Conservation (phyloP, 768 basidiomycete species). For the Mycena albidolilacea region DNA sequence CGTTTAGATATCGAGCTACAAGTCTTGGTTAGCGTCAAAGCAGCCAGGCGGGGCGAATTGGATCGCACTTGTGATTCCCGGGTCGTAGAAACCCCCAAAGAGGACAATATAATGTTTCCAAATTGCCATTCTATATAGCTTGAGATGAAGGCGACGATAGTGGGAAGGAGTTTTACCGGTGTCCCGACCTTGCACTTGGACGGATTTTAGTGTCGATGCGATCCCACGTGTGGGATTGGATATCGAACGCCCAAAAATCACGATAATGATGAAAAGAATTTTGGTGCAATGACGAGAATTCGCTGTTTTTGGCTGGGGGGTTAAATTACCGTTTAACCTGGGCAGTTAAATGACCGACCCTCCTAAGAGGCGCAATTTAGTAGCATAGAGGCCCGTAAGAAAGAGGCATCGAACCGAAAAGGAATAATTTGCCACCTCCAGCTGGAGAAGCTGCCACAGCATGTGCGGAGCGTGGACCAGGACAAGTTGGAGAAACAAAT, state of each 20-base stretch:
- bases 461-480: slow-evolving; percentile 91
- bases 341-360: slow-evolving; percentile 21
- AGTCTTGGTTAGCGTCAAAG: not conserved
- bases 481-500: slow-evolving; percentile 87
- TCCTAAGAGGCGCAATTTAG: slow-evolving; percentile 7
- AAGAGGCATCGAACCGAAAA: slow-evolving; percentile 69
- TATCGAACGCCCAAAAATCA: slow-evolving; percentile 91
- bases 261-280: slow-evolving; percentile 84
- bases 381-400: not conserved
- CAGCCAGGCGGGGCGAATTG: not conserved
- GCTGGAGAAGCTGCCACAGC: slow-evolving; percentile 81
- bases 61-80: slow-evolving; percentile 80
- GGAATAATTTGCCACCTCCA: slow-evolving; percentile 89
- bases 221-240: slow-evolving; percentile 86
- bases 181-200: slow-evolving; percentile 87
- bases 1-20: slow-evolving; percentile 84
- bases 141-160: not conserved
- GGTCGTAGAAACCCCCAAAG: slow-evolving; percentile 94
- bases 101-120: slow-evolving; percentile 92
- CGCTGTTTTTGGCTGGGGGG: slow-evolving; percentile 62
- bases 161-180: slow-evolving; percentile 63
- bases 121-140: slow-evolving; percentile 77
- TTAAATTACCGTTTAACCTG: too few species aligned
- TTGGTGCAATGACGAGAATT: slow-evolving; percentile 88
- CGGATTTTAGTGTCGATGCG: slow-evolving; percentile 88